Evolutionary conservation across 352 stramenopile species (phyloP).

Genomic region (Pythium coloratum): DNA sequence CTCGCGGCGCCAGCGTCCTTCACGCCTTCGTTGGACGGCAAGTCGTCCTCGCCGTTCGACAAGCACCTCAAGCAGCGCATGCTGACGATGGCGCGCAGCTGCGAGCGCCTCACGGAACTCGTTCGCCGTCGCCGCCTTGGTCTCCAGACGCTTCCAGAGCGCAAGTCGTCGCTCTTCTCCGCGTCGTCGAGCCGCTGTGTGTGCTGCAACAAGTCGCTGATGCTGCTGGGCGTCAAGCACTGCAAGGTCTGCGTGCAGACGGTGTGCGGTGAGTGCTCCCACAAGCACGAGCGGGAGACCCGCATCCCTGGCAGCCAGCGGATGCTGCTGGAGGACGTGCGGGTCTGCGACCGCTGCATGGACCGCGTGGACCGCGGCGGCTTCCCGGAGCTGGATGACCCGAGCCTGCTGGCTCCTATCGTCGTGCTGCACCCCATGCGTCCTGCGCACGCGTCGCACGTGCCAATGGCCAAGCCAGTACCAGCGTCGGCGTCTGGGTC

Average conservation of each 20-base stretch:
- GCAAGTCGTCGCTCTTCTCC: slow-evolving; percentile 29
- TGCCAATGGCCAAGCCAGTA: not conserved
- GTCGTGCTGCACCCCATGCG: slow-evolving; percentile 33
- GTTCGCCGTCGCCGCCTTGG: slow-evolving; percentile 63
- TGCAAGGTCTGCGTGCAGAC: slow-evolving; percentile 63
- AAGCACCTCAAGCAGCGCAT: slow-evolving; percentile 24
- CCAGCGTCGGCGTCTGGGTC: slow-evolving; percentile 3
- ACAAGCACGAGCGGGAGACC: slow-evolving; percentile 33
- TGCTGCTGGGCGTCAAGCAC: slow-evolving; percentile 40
- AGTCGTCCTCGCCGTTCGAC: slow-evolving; percentile 10
- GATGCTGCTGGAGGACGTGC: slow-evolving; percentile 32
- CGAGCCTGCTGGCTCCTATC: slow-evolving; percentile 25
- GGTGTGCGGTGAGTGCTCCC: slow-evolving; percentile 54
- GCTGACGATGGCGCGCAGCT: slow-evolving; percentile 25
- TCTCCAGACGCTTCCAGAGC: slow-evolving; percentile 43
- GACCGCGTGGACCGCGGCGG: slow-evolving; percentile 54
- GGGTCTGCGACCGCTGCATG: slow-evolving; percentile 64
- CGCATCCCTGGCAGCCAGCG: slow-evolving; percentile 15
- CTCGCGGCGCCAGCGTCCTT: slow-evolving; percentile 4
- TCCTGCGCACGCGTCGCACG: not conserved
- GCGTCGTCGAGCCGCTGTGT: slow-evolving; percentile 47
- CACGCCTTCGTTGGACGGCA: not conserved
- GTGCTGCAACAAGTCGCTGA: slow-evolving; percentile 58
- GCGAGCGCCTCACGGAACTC: slow-evolving; percentile 40
- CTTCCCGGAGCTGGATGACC: slow-evolving; percentile 41